A percentile compares a stretch with the other conserved stretches of the same genome.
These are phyloP conservation scores for Leccinum solheimii DNA, from an alignment of 1,284 basidiomycete species.

Conservation along the genomic window DNA sequence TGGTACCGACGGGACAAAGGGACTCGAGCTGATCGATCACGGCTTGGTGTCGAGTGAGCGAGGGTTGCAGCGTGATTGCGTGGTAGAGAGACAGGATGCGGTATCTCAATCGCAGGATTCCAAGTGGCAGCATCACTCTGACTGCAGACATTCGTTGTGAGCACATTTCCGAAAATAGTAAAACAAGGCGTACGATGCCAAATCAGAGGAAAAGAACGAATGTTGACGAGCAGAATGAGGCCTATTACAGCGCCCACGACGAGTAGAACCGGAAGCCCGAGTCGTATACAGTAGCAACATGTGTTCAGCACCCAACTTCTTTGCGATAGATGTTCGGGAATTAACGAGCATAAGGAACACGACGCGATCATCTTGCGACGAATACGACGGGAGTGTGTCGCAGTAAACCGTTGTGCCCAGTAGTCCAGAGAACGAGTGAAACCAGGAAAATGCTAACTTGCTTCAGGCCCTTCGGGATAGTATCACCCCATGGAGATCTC, in stretches of 20 bases:
- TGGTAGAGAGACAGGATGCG: slow-evolving; percentile 12
- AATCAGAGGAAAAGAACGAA: slow-evolving; percentile 56
- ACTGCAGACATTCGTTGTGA: slow-evolving; percentile 38
- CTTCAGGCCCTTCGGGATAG: too few relatives aligned
- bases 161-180: background rate
- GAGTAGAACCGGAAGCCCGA: background rate
- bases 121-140: slow-evolving; percentile 51
- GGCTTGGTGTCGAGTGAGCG: slow-evolving; percentile 37
- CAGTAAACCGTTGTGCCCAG: background rate
- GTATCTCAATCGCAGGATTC: slow-evolving; percentile 31
- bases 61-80: slow-evolving; percentile 37
- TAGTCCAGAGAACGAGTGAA: too few relatives aligned
- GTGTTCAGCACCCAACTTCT: slow-evolving; percentile 2
- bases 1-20: slow-evolving; percentile 51
- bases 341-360: slow-evolving; percentile 9
- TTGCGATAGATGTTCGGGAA: slow-evolving; percentile 2
- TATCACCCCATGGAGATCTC: too few relatives aligned
- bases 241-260: slow-evolving; percentile 6
- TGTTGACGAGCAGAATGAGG: slow-evolving; percentile 51
- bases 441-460: too few relatives aligned
- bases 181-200: slow-evolving; percentile 58
- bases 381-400: background rate
- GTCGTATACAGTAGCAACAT: background rate
- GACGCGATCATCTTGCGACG: background rate
- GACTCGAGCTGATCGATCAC: slow-evolving; percentile 47